Evolutionary conservation across 148 eudicot species (phyloP).

Genomic region (Talinum fruticosum): DNA sequence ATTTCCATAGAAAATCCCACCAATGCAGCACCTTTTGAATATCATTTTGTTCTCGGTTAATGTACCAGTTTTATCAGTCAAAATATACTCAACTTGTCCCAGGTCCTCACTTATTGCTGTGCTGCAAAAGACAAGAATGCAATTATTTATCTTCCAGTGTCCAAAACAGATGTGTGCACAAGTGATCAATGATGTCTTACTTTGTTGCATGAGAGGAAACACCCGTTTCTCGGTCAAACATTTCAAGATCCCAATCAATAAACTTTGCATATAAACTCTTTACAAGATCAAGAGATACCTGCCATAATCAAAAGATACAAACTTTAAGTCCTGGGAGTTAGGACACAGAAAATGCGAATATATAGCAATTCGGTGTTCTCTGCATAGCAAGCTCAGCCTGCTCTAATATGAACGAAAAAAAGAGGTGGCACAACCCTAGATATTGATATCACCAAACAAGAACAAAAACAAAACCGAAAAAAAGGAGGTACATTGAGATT

Average conservation of each 20-base stretch:
- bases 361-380: neutral
- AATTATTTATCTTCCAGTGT: slow-evolving; percentile 4
- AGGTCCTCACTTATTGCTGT: slow-evolving; percentile 99
- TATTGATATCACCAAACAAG: neutral
- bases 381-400: neutral
- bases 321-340: neutral
- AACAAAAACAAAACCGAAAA: too few species aligned
- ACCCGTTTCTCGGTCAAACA: slow-evolving; percentile 83
- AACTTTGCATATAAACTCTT: slow-evolving; percentile 96
- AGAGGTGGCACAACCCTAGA: neutral
- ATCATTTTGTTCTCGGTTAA: slow-evolving; percentile 94
- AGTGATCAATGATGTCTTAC: slow-evolving; percentile 42
- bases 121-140: slow-evolving; percentile 58
- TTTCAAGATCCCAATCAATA: slow-evolving; percentile 94
- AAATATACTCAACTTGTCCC: slow-evolving; percentile 96
- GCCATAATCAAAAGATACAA: slow-evolving; percentile 29
- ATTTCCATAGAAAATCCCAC: slow-evolving; percentile 81
- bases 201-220: slow-evolving; percentile 78
- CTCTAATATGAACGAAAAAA: neutral
- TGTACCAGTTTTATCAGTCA: slow-evolving; percentile 99
- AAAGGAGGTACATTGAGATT: neutral
- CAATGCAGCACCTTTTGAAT: slow-evolving; percentile 81
- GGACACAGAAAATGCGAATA: neutral
- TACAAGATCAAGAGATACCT: slow-evolving; percentile 98
- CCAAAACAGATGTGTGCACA: neutral